These are phyloP conservation scores for Nymphaea thermarum DNA, from an alignment of 164 flowering plant genomes.

Conservation along the genomic window DNA sequence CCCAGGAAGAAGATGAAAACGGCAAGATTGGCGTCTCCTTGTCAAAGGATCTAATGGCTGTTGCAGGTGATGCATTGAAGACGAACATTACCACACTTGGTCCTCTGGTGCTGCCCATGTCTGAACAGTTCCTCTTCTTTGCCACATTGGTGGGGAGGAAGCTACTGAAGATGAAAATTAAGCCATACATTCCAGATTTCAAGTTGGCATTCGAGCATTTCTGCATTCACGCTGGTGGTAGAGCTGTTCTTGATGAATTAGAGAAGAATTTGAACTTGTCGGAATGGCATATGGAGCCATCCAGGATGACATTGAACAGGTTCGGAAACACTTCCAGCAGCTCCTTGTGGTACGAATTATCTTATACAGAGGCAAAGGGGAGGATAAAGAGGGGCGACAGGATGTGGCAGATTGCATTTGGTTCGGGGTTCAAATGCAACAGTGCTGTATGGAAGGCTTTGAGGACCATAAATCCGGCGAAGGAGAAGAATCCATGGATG, in stretches of 20 bases:
- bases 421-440: slow-evolving; percentile 79
- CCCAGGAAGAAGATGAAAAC: slow-evolving; percentile 49
- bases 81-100: slow-evolving; percentile 83
- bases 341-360: slow-evolving; percentile 81
- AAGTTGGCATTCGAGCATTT: slow-evolving; percentile 83
- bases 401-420: slow-evolving; percentile 77
- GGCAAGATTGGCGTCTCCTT: slow-evolving; percentile 66
- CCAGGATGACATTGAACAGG: slow-evolving; percentile 63
- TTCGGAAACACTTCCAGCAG: slow-evolving; percentile 84
- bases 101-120: slow-evolving; percentile 79
- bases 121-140: slow-evolving; percentile 67
- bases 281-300: slow-evolving; percentile 86
- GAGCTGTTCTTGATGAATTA: slow-evolving; percentile 77
- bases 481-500: slow-evolving; percentile 75
- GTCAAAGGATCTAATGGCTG: slow-evolving; percentile 82
- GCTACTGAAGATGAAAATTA: slow-evolving; percentile 66
- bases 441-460: slow-evolving; percentile 79
- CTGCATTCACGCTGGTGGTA: slow-evolving; percentile 91
- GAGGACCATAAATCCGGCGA: slow-evolving; percentile 39
- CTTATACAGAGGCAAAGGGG: slow-evolving; percentile 65
- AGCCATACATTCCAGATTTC: slow-evolving; percentile 82
- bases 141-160: slow-evolving; percentile 55
- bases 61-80: slow-evolving; percentile 82
- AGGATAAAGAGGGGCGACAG: slow-evolving; percentile 66
- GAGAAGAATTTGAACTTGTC: slow-evolving; percentile 68